Percentiles rank a stretch among this genome's conserved stretches.
These are phyloP conservation scores for Schizosaccharomyces osmophilus DNA, from an alignment of 805 yeast species.

Conservation along the genomic window DNA sequence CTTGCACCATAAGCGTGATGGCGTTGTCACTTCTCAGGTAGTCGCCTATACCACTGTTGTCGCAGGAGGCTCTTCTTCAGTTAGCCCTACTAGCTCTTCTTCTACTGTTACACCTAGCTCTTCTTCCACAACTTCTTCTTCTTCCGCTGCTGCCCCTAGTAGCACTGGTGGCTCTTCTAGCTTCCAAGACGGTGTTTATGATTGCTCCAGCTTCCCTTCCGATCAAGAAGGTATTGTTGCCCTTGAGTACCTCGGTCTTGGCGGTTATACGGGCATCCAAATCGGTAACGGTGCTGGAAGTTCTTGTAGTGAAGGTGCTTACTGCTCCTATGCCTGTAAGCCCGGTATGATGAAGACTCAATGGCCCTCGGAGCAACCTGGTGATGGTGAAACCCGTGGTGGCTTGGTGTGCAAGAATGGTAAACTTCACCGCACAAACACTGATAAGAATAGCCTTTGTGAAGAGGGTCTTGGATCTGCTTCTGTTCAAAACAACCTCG, in stretches of 20 bases:
- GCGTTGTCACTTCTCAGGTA: background rate
- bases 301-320: conserved; percentile 63
- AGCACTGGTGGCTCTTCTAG: background rate
- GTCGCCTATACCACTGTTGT: background rate
- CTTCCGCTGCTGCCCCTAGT: background rate
- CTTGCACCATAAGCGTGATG: background rate
- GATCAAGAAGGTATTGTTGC: conserved; percentile 60
- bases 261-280: conserved; percentile 67
- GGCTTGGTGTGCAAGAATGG: conserved; percentile 69
- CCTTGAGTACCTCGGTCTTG: conserved; percentile 45
- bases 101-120: background rate
- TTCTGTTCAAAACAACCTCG: conserved; percentile 36
- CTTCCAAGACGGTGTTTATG: conserved; percentile 49
- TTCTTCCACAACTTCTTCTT: background rate
- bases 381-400: conserved; percentile 78
- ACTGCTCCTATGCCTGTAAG: conserved; percentile 95
- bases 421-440: conserved; percentile 58
- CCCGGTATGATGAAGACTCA: conserved; percentile 98
- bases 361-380: conserved; percentile 79
- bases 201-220: conserved; percentile 47
- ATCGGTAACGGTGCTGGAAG: conserved; percentile 29
- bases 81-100: conserved; percentile 19
- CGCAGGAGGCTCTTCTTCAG: background rate
- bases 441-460: conserved; percentile 45
- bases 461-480: conserved; percentile 65